Evolutionary conservation across 73 alveolate species (phyloP).

Genomic region (Paramecium bursaria): DNA sequence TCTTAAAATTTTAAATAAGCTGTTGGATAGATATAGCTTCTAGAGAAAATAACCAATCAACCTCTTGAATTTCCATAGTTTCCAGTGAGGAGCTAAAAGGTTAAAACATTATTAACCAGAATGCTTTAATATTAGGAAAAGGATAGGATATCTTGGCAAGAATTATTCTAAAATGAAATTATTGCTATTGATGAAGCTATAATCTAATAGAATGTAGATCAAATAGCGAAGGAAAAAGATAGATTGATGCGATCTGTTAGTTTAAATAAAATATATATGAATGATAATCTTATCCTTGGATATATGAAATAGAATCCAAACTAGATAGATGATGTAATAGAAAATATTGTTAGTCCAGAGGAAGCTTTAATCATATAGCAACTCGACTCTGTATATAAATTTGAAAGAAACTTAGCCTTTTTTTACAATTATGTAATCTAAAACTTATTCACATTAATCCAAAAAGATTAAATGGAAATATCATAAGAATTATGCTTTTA

Average conservation of each 20-base stretch:
- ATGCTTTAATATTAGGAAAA: slow-evolving; percentile 52
- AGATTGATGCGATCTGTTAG: slow-evolving; percentile 57
- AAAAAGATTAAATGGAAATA: background rate
- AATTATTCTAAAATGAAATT: slow-evolving; percentile 54
- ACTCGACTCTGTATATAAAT: background rate
- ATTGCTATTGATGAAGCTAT: slow-evolving; percentile 49
- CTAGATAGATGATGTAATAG: slow-evolving; percentile 21
- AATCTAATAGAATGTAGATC: slow-evolving; percentile 21
- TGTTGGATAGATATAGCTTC: slow-evolving; percentile 14
- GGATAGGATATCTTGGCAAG: slow-evolving; percentile 65
- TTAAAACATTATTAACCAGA: slow-evolving; percentile 26
- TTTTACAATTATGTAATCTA: slow-evolving; percentile 13
- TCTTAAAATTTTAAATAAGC: no score
- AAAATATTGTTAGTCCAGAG: background rate
- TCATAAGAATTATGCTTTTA: slow-evolving; percentile 21
- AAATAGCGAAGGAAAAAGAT: slow-evolving; percentile 63
- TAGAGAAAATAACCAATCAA: slow-evolving; percentile 34
- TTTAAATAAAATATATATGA: slow-evolving; percentile 52
- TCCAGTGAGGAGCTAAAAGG: slow-evolving; percentile 67
- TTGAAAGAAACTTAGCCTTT: slow-evolving; percentile 47
- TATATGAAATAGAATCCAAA: slow-evolving; percentile 44
- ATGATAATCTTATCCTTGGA: slow-evolving; percentile 54
- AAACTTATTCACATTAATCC: background rate
- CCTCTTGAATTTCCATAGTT: slow-evolving; percentile 57
- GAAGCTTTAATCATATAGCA: background rate